These are phyloP conservation scores for Solanum megistacrolobum DNA, from an alignment of 257 asterid genomes.

Conservation along the genomic window DNA sequence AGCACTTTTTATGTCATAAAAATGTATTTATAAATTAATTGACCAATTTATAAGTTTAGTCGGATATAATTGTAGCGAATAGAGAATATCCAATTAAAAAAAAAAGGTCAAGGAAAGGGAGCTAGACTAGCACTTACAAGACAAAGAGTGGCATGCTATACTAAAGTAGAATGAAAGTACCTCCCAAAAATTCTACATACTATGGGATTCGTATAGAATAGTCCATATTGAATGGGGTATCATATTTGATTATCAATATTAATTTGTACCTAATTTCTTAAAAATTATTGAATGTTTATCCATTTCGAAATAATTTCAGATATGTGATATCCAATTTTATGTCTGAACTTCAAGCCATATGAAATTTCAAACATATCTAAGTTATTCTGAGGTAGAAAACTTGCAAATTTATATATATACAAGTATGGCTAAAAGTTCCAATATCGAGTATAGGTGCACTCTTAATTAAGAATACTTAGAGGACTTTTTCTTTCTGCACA, in stretches of 20 bases:
- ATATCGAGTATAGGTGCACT: neutral
- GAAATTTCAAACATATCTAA: neutral
- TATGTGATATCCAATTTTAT: neutral
- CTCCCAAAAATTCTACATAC: no score
- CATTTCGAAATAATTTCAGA: no score
- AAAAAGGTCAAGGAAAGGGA: no score
- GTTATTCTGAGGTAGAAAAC: neutral
- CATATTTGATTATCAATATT: neutral
- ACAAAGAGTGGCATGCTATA: no score
- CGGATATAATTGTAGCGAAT: neutral
- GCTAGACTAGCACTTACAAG: no score
- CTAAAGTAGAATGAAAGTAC: no score
- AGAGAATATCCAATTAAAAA: no score
- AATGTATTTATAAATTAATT: no score
- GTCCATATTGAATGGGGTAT: neutral
- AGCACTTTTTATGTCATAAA: neutral
- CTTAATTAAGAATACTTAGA: neutral
- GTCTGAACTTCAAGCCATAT: neutral
- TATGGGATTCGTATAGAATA: no score
- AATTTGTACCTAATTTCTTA: neutral
- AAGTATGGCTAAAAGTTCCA: neutral
- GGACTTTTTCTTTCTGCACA: neutral
- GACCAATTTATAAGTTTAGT: neutral
- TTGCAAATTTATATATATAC: no score
- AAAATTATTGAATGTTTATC: no score